Percentiles rank a stretch among this genome's conserved stretches.
Conservation (phyloP, 306 rosid species). For the Castanopsis chinensis region DNA sequence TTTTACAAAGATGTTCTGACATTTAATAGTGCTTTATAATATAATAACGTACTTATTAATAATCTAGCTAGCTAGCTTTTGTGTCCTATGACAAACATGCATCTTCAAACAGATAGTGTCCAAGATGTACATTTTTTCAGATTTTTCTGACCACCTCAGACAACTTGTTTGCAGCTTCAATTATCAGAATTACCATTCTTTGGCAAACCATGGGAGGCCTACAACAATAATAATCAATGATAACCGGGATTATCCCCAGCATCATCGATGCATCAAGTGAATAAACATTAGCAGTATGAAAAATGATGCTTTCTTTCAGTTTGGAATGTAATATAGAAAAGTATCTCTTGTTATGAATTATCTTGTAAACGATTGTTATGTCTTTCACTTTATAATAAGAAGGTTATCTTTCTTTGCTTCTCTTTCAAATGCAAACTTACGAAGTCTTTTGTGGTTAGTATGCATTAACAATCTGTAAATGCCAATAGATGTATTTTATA, state of each 20-base stretch:
- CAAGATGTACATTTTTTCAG: not conserved
- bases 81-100: slow-evolving; percentile 4
- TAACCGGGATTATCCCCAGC: slow-evolving; percentile 18
- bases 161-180: slow-evolving; percentile 55
- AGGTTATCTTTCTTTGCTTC: slow-evolving; percentile 19
- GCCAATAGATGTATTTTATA: not conserved
- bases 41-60: not conserved
- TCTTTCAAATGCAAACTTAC: slow-evolving; percentile 2
- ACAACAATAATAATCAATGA: slow-evolving; percentile 40
- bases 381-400: slow-evolving; percentile 20
- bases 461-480: not conserved
- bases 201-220: slow-evolving; percentile 57
- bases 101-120: not conserved
- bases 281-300: slow-evolving; percentile 31
- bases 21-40: too few relatives aligned
- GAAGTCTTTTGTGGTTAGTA: not conserved
- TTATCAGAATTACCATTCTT: slow-evolving; percentile 50
- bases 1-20: not conserved
- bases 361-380: slow-evolving; percentile 21
- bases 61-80: not conserved
- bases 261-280: slow-evolving; percentile 32
- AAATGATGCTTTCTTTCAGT: slow-evolving; percentile 41
- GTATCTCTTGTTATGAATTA: slow-evolving; percentile 38
- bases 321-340: slow-evolving; percentile 42
- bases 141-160: slow-evolving; percentile 17